phyloP scores from a whole-genome alignment of 2,329 filamentous ascomycete genomes.

The Karstenula rhodostoma region DNA sequence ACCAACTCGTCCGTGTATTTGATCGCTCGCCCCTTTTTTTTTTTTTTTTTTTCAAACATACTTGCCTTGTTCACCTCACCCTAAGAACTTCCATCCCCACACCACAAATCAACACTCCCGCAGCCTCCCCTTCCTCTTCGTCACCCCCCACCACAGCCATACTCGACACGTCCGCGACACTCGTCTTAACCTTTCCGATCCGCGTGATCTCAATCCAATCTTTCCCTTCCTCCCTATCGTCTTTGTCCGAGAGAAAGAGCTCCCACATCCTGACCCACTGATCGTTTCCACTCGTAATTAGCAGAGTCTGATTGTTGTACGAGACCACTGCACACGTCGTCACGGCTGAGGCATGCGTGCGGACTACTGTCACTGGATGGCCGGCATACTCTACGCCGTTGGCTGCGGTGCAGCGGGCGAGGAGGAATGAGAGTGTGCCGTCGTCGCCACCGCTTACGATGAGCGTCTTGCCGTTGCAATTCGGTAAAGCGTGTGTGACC shows the following conservation, averaged over 20 bases:
- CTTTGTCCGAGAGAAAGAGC: slow-evolving; percentile 26
- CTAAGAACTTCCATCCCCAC: slow-evolving; percentile 47
- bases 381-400: slow-evolving; percentile 31
- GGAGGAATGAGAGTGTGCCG: slow-evolving; percentile 71
- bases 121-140: not conserved
- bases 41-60: not conserved
- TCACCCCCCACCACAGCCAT: slow-evolving; percentile 45
- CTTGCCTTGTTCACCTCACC: slow-evolving; percentile 9
- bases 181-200: slow-evolving; percentile 50
- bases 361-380: slow-evolving; percentile 55
- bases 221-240: not conserved
- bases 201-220: slow-evolving; percentile 42
- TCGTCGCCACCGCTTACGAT: slow-evolving; percentile 87
- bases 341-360: slow-evolving; percentile 76
- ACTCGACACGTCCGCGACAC: slow-evolving; percentile 64
- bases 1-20: no score
- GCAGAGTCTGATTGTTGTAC: slow-evolving; percentile 20
- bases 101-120: slow-evolving; percentile 41
- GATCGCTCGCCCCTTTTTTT: not conserved
- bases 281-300: slow-evolving; percentile 56
- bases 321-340: slow-evolving; percentile 61
- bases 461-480: slow-evolving; percentile 51
- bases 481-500: slow-evolving; percentile 41
- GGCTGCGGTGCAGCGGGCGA: slow-evolving; percentile 5
- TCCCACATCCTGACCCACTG: slow-evolving; percentile 59